Base-by-base conservation (phyloP, 352 stramenopile species). In the Globisporangium solare region DNA sequence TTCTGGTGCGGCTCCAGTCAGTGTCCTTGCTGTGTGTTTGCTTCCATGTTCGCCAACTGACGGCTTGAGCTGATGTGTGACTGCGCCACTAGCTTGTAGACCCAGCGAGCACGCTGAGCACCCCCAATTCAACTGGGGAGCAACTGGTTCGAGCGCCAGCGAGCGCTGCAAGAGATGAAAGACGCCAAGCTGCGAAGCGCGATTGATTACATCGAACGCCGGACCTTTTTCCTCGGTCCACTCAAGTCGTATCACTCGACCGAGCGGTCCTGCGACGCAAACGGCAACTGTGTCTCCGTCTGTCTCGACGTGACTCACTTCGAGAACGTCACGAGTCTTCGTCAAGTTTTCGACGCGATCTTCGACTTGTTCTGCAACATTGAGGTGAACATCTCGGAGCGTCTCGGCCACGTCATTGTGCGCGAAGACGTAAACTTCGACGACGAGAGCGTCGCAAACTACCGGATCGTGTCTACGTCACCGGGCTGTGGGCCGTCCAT, bases 341-440 rank as follows among this genome's bases (percentile, higher is more conserved):
- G 22, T n/a, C 62, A 70, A 37, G 67, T 78, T 7, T 75, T 57
- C 49, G 58, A 75, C 2, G 70, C 64, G 6, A 47, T 78, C 21
- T 47, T 69, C 22, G 70, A 68, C 48, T 67, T 66, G 47, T 55
- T 73, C 47, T 61, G 46, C 17, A 74, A 74, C 56, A 71, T 75
- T 5, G 70, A 78, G 56, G 75, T 78, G 14, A 64, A 57, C 14
- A 73, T 78, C 17, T 73, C 70, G 2, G 67, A 75, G 51, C 39
- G 54, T 31, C 22, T 77, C 24, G 69, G 69, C 1, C 56, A 72
- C 20, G 68, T 75, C 5, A 78, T 55, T 1, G 56, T 74, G 15
- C 43, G 69, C 8, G 66, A 77, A 41, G 63, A 74, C 55, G 69
- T 68, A 27, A 66, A 77, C 51, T 64, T 35, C 11, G 45, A 67